Evolutionary conservation across 768 basidiomycete genomes (phyloP).

Genomic region (Myochromella boudieri): DNA sequence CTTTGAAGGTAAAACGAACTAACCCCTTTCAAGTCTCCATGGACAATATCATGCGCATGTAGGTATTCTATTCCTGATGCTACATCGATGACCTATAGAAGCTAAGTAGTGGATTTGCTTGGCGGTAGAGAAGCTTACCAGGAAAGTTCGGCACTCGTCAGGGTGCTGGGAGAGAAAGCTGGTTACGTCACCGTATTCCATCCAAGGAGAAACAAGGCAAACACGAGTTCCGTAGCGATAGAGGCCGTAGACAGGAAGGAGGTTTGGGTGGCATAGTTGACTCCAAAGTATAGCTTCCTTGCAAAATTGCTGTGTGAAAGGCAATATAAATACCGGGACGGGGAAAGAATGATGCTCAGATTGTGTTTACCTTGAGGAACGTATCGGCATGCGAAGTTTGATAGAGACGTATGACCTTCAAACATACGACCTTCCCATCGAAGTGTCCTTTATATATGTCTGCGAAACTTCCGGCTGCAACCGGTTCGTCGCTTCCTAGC

Average conservation of each 20-base stretch:
- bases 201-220: conserved; percentile 12
- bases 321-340: not conserved
- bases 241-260: conserved; percentile 8
- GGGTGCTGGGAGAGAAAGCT: not conserved
- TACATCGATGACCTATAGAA: conserved; percentile 4
- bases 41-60: conserved; percentile 5
- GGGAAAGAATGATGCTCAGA: not conserved
- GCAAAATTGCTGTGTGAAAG: conserved; percentile 3
- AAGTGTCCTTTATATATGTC: conserved; percentile 9
- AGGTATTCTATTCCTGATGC: conserved; percentile 7
- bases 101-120: not conserved
- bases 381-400: not conserved
- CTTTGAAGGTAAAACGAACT: not conserved
- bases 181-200: conserved; percentile 9
- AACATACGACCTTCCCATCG: not conserved
- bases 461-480: conserved; percentile 5
- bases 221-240: not conserved
- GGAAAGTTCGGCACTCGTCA: not conserved
- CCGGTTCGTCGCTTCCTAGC: not conserved
- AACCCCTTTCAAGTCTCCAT: conserved; percentile 12
- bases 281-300: conserved; percentile 9
- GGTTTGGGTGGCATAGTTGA: conserved; percentile 5
- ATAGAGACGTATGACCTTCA: not conserved
- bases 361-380: not conserved
- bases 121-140: not conserved